Evolutionary conservation across 768 basidiomycete species (phyloP).

Genomic region (Flagelloscypha sp.): DNA sequence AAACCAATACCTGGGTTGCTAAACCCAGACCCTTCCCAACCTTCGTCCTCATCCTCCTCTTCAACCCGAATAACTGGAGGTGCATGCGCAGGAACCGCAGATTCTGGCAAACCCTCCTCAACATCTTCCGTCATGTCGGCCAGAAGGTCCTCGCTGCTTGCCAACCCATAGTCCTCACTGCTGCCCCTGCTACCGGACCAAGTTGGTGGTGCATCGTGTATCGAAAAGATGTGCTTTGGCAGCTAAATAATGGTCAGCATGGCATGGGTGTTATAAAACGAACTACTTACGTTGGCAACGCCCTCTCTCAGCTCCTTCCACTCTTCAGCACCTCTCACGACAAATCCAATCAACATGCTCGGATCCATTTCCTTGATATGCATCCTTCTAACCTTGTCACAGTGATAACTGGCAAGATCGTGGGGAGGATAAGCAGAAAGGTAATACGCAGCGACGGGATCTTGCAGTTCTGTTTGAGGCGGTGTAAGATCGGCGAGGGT

Average conservation of each 20-base stretch:
- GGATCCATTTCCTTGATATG: slow-evolving; percentile 84
- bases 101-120: slow-evolving; percentile 46
- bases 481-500: slow-evolving; percentile 30
- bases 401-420: slow-evolving; percentile 88
- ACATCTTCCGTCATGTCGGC: slow-evolving; percentile 80
- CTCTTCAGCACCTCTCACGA: slow-evolving; percentile 75
- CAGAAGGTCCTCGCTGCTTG: too few relatives aligned
- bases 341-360: slow-evolving; percentile 93
- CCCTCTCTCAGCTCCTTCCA: slow-evolving; percentile 76
- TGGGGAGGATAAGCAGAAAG: slow-evolving; percentile 60
- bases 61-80: too few relatives aligned
- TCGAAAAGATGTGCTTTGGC: slow-evolving; percentile 70
- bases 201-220: slow-evolving; percentile 80
- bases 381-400: slow-evolving; percentile 96
- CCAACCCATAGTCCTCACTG: slow-evolving; percentile 65
- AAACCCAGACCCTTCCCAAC: too few relatives aligned
- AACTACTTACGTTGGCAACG: slow-evolving; percentile 56
- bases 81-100: too few relatives aligned
- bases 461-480: slow-evolving; percentile 17
- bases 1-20: too few relatives aligned
- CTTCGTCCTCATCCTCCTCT: slow-evolving; percentile 28
- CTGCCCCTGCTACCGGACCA: slow-evolving; percentile 65
- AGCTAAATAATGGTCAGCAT: slow-evolving; percentile 26
- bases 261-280: slow-evolving; percentile 6
- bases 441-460: slow-evolving; percentile 53